A percentile compares a stretch with the other conserved stretches of the same genome.
phyloP scores from a whole-genome alignment of 345 rosid species.

The Pistacia integerrima region DNA sequence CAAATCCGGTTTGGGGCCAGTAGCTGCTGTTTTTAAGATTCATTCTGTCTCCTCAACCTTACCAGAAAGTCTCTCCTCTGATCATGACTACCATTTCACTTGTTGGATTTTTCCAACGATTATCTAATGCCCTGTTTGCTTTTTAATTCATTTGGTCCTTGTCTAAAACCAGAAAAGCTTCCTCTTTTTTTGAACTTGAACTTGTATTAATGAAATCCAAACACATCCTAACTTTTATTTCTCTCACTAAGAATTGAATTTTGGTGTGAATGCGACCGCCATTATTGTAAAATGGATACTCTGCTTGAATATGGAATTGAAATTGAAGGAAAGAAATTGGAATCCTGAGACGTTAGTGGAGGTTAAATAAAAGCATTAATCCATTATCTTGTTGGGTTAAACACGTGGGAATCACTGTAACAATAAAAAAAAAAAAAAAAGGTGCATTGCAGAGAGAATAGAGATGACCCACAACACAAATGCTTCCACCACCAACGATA shows the following conservation, averaged over 20 bases:
- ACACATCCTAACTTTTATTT: too few species aligned
- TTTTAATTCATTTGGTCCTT: not conserved
- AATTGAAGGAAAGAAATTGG: not conserved
- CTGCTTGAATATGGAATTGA: not conserved
- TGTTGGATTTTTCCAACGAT: not conserved
- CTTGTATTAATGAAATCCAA: too few species aligned
- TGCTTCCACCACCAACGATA: conserved; percentile 1
- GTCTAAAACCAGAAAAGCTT: not conserved
- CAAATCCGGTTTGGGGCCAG: conserved; percentile 26
- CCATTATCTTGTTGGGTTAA: not conserved
- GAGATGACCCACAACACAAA: conserved; percentile 15
- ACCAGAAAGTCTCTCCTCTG: conserved; percentile 12
- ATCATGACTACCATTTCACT: conserved; percentile 23
- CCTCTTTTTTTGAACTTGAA: too few species aligned
- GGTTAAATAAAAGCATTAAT: conserved; percentile 2
- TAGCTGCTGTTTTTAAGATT: conserved; percentile 28
- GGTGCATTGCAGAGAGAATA: conserved; percentile 1
- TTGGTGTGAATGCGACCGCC: not conserved
- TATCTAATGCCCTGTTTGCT: not conserved
- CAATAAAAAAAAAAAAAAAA: not conserved
- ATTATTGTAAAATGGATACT: not conserved
- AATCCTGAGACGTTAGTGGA: conserved; percentile 16
- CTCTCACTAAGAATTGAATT: not conserved
- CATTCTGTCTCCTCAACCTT: conserved; percentile 24
- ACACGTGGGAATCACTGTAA: conserved; percentile 12